These are phyloP conservation scores for Paraurostyla sp. DNA, from an alignment of 73 alveolate species.

Conservation along the genomic window DNA sequence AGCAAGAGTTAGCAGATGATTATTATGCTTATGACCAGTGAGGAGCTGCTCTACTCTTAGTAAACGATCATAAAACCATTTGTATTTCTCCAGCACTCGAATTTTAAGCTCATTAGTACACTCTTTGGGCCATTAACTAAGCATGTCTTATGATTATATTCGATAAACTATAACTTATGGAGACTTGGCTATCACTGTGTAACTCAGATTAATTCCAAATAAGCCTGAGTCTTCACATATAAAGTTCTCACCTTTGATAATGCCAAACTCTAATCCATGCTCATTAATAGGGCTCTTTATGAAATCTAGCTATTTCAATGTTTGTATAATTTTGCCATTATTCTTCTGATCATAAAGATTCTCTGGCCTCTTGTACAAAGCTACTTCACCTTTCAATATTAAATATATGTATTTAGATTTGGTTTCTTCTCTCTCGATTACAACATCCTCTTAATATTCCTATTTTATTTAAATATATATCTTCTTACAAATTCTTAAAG, in stretches of 20 bases:
- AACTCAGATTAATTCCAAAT: slow-evolving; percentile 8
- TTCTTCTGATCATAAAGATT: slow-evolving; percentile 38
- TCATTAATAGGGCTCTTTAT: slow-evolving; percentile 7
- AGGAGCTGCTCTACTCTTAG: slow-evolving; percentile 3
- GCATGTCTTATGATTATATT: slow-evolving; percentile 11
- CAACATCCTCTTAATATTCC: slow-evolving; percentile 2
- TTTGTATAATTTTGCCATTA: slow-evolving; percentile 9
- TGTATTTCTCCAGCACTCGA: slow-evolving; percentile 42
- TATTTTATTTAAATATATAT: background rate
- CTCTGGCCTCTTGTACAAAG: slow-evolving; percentile 39
- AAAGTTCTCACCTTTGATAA: background rate
- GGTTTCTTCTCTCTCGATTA: slow-evolving; percentile 25
- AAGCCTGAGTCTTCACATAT: slow-evolving; percentile 53
- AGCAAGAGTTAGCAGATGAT: background rate
- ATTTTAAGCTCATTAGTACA: slow-evolving; percentile 33
- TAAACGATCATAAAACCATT: slow-evolving; percentile 53
- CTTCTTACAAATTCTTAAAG: slow-evolving; percentile 26
- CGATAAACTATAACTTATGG: slow-evolving; percentile 23
- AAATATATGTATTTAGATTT: slow-evolving; percentile 14
- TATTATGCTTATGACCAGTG: background rate
- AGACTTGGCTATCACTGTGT: slow-evolving; percentile 17
- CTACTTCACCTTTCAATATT: slow-evolving; percentile 20
- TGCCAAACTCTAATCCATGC: slow-evolving; percentile 32
- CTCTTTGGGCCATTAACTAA: slow-evolving; percentile 30
- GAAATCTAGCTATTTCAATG: slow-evolving; percentile 21